Evolutionary conservation across 2,329 filamentous ascomycete species (phyloP).

Genomic region (Penicillium freii): DNA sequence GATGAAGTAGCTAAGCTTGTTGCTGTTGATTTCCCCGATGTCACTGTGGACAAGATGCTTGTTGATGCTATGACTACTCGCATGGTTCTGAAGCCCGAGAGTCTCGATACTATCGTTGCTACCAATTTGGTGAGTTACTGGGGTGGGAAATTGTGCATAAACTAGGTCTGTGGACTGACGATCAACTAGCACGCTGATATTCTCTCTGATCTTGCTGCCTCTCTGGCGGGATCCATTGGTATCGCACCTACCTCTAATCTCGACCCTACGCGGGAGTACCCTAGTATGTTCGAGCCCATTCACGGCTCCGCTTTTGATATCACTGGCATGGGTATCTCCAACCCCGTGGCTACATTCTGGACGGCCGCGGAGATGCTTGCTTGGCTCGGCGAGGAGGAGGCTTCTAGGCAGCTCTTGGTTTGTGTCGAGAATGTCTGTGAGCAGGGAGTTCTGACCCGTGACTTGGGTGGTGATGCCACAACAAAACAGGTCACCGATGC

Average conservation of each 20-base stretch:
- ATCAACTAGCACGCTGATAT: slow-evolving; percentile 57
- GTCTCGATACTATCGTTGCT: slow-evolving; percentile 62
- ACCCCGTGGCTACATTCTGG: slow-evolving; percentile 67
- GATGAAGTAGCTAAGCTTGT: slow-evolving; percentile 60
- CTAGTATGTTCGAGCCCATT: slow-evolving; percentile 63
- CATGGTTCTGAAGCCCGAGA: slow-evolving; percentile 61
- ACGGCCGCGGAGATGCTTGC: slow-evolving; percentile 66
- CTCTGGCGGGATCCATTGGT: slow-evolving; percentile 67
- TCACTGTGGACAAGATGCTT: slow-evolving; percentile 63
- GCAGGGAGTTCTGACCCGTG: slow-evolving; percentile 54
- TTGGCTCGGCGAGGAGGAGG: slow-evolving; percentile 60
- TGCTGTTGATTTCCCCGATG: slow-evolving; percentile 58
- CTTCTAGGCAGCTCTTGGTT: slow-evolving; percentile 57
- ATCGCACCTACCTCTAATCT: slow-evolving; percentile 70
- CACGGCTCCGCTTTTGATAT: slow-evolving; percentile 66
- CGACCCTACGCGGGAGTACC: slow-evolving; percentile 61
- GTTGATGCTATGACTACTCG: slow-evolving; percentile 66
- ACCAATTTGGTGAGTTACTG: slow-evolving; percentile 51
- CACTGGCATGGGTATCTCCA: slow-evolving; percentile 59
- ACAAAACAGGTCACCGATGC: slow-evolving; percentile 61
- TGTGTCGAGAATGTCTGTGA: slow-evolving; percentile 62
- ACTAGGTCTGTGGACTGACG: slow-evolving; percentile 16
- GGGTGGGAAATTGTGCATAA: neutral
- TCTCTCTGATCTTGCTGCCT: slow-evolving; percentile 68
- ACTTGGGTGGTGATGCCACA: slow-evolving; percentile 58